Evolutionary conservation across 2,329 filamentous ascomycete species (phyloP).

Genomic region (Pseudogymnoascus sp.): DNA sequence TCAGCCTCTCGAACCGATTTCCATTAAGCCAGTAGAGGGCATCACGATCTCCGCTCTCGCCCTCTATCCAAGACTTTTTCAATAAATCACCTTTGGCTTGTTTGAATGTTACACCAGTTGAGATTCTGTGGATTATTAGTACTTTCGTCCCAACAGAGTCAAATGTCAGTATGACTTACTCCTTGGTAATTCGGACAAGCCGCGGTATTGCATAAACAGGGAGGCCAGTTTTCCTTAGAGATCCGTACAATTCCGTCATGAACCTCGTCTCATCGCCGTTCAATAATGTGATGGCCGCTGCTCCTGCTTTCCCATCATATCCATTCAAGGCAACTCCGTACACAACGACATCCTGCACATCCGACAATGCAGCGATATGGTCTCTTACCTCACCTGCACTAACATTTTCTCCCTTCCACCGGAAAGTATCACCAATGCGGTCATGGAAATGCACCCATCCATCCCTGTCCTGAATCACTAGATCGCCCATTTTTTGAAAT

Average conservation of each 20-base stretch:
- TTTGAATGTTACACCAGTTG: constrained; percentile 43
- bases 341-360: constrained; percentile 37
- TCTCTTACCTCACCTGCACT: constrained; percentile 39
- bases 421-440: constrained; percentile 45
- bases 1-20: constrained; percentile 32
- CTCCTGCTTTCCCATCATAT: constrained; percentile 42
- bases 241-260: constrained; percentile 31
- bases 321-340: constrained; percentile 35
- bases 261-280: constrained; percentile 29
- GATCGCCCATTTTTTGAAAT: constrained; percentile 39
- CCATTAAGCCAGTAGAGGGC: constrained; percentile 39
- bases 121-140: constrained; percentile 26
- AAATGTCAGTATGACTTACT: constrained; percentile 28
- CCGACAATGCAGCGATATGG: constrained; percentile 34
- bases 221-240: constrained; percentile 37
- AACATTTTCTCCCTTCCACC: constrained; percentile 45
- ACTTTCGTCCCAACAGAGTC: neutral
- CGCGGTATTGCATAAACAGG: constrained; percentile 40
- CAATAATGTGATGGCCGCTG: constrained; percentile 38
- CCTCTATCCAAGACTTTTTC: constrained; percentile 35
- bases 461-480: constrained; percentile 34
- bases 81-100: constrained; percentile 39
- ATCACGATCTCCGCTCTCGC: constrained; percentile 28
- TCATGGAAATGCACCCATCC: constrained; percentile 41
- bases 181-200: constrained; percentile 38